Evolutionary conservation across 805 yeast genomes (phyloP), one percentile per base, ranked within the genome.

Genomic region (Spathaspora boniae): DNA sequence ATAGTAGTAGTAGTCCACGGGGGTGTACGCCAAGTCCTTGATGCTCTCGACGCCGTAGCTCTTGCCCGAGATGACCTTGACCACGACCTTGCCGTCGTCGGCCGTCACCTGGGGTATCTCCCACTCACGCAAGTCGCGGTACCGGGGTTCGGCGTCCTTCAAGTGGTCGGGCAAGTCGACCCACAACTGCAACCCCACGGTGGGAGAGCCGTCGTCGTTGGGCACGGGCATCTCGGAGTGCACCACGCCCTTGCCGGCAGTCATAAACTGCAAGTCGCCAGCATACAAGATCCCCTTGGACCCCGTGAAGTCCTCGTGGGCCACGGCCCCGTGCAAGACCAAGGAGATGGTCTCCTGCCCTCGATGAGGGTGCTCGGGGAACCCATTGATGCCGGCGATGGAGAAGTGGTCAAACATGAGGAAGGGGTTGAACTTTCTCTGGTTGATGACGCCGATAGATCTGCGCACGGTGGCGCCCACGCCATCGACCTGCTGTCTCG

Each of bases 191-290:
- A 86, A 64, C 41, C 95, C 95, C 36, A 66, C 70, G 20, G 62
- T 60, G 15, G 64, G 61, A 15, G 73, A 60, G 1, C 80, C 76
- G 26, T 70, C 71, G 25, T 72, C 66, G 15, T 65, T 66, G 25
- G 69, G 65, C 23, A 80, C 80, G 6, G 95, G 95, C 77, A 86
- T 86, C 54, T 87, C 96, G 2, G 87, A 74, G 56, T 86, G 96
- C 36, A 84, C 84, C 24, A 86, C 77, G 33, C 94, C 96, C 48
- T 73, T 74, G 41, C 95, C 96, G 4, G 96, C 95, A 18, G 95
- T 87, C 96, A 87, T 87, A 58, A 87, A 86, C 58, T 87, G 96
- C 46, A 88, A 65, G 55, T 87, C 96, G 38, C 95, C 96, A 6
- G 86, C 77, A 42, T 74, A 70, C 35, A 88, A 62, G 6, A 85